Base-by-base conservation (phyloP, 495 filamentous ascomycete genomes). In the Penicillium odoratum region DNA sequence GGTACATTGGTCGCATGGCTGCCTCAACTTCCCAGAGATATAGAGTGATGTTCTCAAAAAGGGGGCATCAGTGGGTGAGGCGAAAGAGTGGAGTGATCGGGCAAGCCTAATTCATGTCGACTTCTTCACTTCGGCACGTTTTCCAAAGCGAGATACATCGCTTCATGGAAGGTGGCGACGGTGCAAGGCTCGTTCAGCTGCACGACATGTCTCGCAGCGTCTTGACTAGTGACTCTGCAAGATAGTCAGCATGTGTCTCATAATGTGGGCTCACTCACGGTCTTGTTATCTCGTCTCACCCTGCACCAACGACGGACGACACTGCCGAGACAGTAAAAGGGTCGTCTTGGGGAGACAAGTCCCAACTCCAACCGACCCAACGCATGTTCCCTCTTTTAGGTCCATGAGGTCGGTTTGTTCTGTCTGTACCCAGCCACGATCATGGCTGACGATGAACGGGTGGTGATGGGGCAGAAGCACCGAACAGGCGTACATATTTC, bases 201-300 rank as follows among this genome's bases (percentile, higher is more conserved):
- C n/a, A 38, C 48, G 30, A 38, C 30, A 51, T 34, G n/a, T 36
- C 30, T 38, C 48, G 47, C 29, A 51, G 48, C 29, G 48, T 51
- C 48, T 38, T 51, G 45, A 11, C 25, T 48, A 47, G 25, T 13
- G 11, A 4, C 45, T 25, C 45, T 47, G 25, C 21, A 50, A 50
- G 48, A 34, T 50, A 34, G 48, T 50, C 29, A 50, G 48, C 30
- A 51, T 51, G 29, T 26, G 11, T 38, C n/a, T 38, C 5, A 26
- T 38, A 2, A 34, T 36, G n/a, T 30, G 29, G 21, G 30, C 33
- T 38, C 48, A 36, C 48, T 51, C 30, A 51, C 48, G 10, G 1
- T 51, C 30, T 51, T 26, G 7, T 10, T 25, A 16, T 51, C 16
- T 38, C 2, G 3, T 9, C 13, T 51, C 48, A 26, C 18, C 48